phyloP scores from a whole-genome alignment of 2,329 filamentous ascomycete genomes.

The Neopestalotiopsis sp. region DNA sequence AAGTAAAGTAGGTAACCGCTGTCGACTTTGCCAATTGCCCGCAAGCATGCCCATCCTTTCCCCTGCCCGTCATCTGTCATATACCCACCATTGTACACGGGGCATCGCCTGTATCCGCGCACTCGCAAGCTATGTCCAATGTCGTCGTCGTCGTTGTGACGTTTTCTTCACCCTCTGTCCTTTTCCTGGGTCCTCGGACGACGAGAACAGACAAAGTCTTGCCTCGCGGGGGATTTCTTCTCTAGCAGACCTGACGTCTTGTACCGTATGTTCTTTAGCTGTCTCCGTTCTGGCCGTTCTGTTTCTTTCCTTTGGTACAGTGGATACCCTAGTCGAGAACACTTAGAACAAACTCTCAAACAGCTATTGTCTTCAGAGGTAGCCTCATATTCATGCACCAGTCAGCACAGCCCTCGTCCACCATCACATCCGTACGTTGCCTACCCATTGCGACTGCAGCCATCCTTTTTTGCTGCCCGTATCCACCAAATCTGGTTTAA shows the following conservation, averaged over 20 bases:
- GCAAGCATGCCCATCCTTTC: background rate
- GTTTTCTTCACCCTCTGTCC: too few species aligned
- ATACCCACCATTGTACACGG: background rate
- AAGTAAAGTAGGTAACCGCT: background rate
- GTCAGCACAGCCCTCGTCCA: constrained; percentile 34
- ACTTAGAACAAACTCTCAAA: constrained; percentile 31
- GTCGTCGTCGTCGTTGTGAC: too few species aligned
- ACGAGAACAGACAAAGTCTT: too few species aligned
- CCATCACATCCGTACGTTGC: background rate
- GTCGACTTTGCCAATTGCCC: background rate
- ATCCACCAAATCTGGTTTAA: background rate
- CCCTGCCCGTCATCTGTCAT: background rate
- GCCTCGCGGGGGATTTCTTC: too few species aligned
- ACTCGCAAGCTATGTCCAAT: too few species aligned
- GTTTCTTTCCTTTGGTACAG: constrained; percentile 23
- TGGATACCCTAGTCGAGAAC: constrained; percentile 30
- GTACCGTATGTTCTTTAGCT: too few species aligned
- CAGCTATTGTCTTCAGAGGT: constrained; percentile 36
- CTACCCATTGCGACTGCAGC: background rate
- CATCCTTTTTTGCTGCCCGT: constrained; percentile 17
- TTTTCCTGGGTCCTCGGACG: too few species aligned
- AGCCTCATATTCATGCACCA: constrained; percentile 36
- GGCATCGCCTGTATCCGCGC: too few species aligned
- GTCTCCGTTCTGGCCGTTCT: constrained; percentile 22
- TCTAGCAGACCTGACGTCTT: constrained; percentile 19